A percentile compares a stretch with the other conserved stretches of the same genome.
Evolutionary conservation across 805 yeast species (phyloP).

Genomic region (Cephaloascus fragrans): DNA sequence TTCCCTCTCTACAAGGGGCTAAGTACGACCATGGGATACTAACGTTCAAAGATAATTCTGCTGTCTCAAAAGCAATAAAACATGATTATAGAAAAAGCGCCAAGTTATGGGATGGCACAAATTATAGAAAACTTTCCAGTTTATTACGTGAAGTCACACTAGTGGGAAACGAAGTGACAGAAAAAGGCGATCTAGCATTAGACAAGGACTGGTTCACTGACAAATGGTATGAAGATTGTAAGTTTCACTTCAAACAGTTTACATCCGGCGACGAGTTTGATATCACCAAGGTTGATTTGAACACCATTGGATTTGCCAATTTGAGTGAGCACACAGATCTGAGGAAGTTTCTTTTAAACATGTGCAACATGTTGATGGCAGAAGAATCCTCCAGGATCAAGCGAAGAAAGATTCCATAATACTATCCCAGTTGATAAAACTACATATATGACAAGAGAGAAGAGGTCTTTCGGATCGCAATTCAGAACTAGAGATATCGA

Average conservation of each 20-base stretch:
- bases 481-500: too few species aligned
- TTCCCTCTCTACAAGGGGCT: not conserved
- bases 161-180: not conserved
- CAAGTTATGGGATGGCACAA: not conserved
- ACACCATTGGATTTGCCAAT: not conserved
- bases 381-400: not conserved
- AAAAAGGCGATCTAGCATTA: not conserved
- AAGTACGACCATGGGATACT: not conserved
- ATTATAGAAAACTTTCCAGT: not conserved
- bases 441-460: not conserved
- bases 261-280: not conserved
- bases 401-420: not conserved
- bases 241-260: not conserved
- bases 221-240: not conserved
- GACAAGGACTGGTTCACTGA: not conserved
- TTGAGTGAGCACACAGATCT: not conserved
- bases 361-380: not conserved
- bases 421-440: not conserved
- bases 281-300: not conserved
- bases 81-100: not conserved
- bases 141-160: not conserved
- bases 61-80: not conserved
- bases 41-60: not conserved
- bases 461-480: not conserved
- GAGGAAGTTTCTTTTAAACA: not conserved